These are phyloP conservation scores for Perilla frutescens DNA, from an alignment of 257 asterid species.

Conservation along the genomic window DNA sequence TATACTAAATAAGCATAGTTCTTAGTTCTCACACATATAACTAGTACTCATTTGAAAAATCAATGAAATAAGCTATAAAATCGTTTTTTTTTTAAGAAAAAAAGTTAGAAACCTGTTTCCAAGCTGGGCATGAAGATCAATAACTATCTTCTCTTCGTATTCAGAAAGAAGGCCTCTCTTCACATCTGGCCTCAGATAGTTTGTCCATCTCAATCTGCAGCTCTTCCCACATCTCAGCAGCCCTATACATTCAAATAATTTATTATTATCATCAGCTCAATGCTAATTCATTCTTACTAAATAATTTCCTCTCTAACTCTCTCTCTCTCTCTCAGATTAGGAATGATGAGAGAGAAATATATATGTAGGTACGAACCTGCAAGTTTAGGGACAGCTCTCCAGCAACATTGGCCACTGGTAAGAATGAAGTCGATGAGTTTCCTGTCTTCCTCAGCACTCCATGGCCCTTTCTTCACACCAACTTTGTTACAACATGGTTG, in stretches of 20 bases:
- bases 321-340: too few relatives aligned
- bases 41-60: too few relatives aligned
- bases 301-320: too few relatives aligned
- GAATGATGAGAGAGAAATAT: background rate
- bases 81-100: background rate
- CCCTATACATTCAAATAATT: too few relatives aligned
- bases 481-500: conserved; percentile 96
- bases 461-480: conserved; percentile 95
- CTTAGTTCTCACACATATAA: too few relatives aligned
- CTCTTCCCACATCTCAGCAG: conserved; percentile 94
- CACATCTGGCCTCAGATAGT: conserved; percentile 93
- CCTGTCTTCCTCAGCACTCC: conserved; percentile 93
- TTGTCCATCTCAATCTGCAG: conserved; percentile 94
- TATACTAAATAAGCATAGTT: too few relatives aligned
- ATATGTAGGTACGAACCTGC: conserved; percentile 79
- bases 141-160: conserved; percentile 85
- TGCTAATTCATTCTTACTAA: too few relatives aligned
- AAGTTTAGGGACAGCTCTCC: conserved; percentile 97
- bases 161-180: too few relatives aligned
- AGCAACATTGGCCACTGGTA: conserved; percentile 92
- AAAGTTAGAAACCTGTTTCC: conserved; percentile 73
- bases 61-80: too few relatives aligned
- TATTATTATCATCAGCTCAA: background rate
- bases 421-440: conserved; percentile 82
- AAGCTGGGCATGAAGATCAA: conserved; percentile 97